phyloP scores from a whole-genome alignment of 2,329 filamentous ascomycete genomes.

The Penicillium corylophilum region DNA sequence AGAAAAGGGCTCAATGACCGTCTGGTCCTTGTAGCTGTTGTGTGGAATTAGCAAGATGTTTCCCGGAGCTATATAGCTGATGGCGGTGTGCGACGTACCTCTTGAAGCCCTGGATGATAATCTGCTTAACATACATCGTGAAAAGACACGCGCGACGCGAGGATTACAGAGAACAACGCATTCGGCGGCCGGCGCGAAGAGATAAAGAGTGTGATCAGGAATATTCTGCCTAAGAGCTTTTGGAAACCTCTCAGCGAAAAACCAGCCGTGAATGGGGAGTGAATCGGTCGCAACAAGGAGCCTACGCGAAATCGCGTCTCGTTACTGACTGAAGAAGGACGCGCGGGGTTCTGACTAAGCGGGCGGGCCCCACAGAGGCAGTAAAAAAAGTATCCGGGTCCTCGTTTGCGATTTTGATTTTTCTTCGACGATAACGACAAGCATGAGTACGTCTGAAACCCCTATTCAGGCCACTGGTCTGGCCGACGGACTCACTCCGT shows the following conservation, averaged over 20 bases:
- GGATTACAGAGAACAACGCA: slow-evolving; percentile 28
- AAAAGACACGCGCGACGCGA: slow-evolving; percentile 31
- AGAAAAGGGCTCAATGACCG: slow-evolving; percentile 96
- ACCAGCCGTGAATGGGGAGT: not conserved
- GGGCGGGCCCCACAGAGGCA: slow-evolving; percentile 36
- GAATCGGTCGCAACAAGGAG: slow-evolving; percentile 14
- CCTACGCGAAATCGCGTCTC: slow-evolving; percentile 24
- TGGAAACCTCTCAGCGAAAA: slow-evolving; percentile 1
- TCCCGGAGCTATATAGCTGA: not conserved
- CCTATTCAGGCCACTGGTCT: slow-evolving; percentile 26
- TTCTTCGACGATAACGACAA: slow-evolving; percentile 6
- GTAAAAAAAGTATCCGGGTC: slow-evolving; percentile 25
- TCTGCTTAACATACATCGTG: slow-evolving; percentile 98
- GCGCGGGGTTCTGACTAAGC: slow-evolving; percentile 33
- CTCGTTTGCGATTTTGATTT: slow-evolving; percentile 17
- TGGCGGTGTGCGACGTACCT: slow-evolving; percentile 59
- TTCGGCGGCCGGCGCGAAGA: slow-evolving; percentile 25
- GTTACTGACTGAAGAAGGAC: slow-evolving; percentile 6
- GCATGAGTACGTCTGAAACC: slow-evolving; percentile 28
- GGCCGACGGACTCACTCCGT: slow-evolving; percentile 48
- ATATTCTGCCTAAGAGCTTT: not conserved
- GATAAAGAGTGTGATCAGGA: slow-evolving; percentile 1
- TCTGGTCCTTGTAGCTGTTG: slow-evolving; percentile 96
- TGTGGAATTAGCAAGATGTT: not conserved
- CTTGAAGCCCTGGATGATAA: slow-evolving; percentile 99